phyloP scores from a whole-genome alignment of 495 filamentous ascomycete species.

The Coniosporium apollinis region DNA sequence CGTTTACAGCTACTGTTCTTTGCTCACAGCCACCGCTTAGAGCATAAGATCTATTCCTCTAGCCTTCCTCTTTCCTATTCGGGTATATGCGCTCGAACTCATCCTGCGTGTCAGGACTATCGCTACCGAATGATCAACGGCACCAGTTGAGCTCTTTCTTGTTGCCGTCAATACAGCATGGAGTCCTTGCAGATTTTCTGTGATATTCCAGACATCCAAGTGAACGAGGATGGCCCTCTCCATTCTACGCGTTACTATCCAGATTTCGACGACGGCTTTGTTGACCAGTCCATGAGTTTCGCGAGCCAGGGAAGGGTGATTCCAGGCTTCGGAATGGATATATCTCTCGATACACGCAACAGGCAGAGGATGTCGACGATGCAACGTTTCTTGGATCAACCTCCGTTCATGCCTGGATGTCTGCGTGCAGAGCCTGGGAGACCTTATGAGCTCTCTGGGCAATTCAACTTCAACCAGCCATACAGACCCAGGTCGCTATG shows the following conservation, averaged over 20 bases:
- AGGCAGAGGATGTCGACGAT: neutral
- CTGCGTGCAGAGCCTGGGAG: neutral
- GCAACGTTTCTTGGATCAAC: constrained; percentile 2
- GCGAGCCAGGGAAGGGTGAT: neutral
- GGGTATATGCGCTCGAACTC: no score
- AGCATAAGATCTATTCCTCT: no score
- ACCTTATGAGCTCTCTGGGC: neutral
- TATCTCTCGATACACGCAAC: neutral
- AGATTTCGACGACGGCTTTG: neutral
- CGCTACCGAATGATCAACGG: no score
- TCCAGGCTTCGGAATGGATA: neutral
- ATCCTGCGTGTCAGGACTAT: no score
- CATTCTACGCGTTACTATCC: neutral
- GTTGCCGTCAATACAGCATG: neutral
- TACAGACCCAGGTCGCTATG: neutral
- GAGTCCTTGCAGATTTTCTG: constrained; percentile 1
- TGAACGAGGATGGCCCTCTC: neutral
- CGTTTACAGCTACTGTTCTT: no score
- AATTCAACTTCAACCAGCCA: neutral
- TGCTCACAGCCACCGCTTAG: no score
- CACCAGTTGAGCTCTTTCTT: no score
- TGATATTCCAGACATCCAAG: constrained; percentile 1
- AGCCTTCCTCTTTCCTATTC: no score
- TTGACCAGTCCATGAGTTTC: neutral
- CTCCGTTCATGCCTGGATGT: neutral